These are phyloP conservation scores for Heliophila coronopifolia DNA, from an alignment of 441 rosid species.

Conservation along the genomic window DNA sequence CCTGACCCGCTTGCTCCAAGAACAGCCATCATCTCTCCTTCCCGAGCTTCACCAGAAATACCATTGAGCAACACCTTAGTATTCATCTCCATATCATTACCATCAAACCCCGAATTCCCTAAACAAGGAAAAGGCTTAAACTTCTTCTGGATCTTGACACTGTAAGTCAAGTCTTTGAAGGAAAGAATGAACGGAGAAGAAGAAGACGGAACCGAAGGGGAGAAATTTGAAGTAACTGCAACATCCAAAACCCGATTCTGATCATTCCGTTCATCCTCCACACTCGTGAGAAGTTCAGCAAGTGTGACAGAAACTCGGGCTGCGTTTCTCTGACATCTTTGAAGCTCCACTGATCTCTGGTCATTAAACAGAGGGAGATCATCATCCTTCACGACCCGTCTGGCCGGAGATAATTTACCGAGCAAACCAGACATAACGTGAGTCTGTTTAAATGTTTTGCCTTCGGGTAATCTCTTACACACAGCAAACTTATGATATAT, in stretches of 20 bases:
- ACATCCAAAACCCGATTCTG: constrained; percentile 14
- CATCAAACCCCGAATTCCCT: constrained; percentile 14
- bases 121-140: constrained; percentile 26
- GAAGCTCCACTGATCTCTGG: constrained; percentile 36
- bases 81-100: constrained; percentile 6
- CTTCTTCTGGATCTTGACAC: constrained; percentile 39
- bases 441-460: background rate
- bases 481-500: background rate
- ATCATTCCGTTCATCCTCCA: constrained; percentile 44
- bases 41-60: constrained; percentile 60
- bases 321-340: constrained; percentile 29
- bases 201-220: constrained; percentile 22
- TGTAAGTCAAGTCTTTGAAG: constrained; percentile 48
- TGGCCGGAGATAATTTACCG: constrained; percentile 31
- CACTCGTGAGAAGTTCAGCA: constrained; percentile 54
- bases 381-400: constrained; percentile 22
- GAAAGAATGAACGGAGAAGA: constrained; percentile 56
- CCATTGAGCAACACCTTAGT: constrained; percentile 45
- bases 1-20: constrained; percentile 82
- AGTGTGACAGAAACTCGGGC: constrained; percentile 46
- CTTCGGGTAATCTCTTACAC: constrained; percentile 14
- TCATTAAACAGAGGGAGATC: constrained; percentile 31
- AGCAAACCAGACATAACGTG: constrained; percentile 34
- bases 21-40: constrained; percentile 79
- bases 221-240: constrained; percentile 21